Base-by-base conservation (phyloP, 176 grass and related monocot species). In the Oryza meyeriana region DNA sequence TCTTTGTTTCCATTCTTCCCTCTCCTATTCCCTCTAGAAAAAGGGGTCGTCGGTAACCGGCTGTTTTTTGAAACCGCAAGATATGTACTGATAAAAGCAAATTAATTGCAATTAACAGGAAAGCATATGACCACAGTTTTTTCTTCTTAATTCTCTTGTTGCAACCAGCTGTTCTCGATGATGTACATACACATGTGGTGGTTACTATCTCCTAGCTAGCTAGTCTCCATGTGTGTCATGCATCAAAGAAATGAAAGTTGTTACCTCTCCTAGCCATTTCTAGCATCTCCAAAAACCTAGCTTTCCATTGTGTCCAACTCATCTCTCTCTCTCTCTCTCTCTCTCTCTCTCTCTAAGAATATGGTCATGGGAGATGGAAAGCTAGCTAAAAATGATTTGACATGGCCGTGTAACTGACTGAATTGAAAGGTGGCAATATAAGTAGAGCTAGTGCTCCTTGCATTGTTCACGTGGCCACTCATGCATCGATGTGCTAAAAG, bases 201-300 rank as follows among this genome's bases (percentile, higher is more conserved):
- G 64, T 55, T 55, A 57, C 69, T 25, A 66, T 24, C 25, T 32
- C 28, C 36, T 38, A 38, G 16, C 30, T 64, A 31, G 38, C 52
- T 35, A 13, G 81, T 62, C 18, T 29, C 6, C 10, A 22, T 59
- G 32, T 70, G 50, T 9, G 25, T 30, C 35, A 69, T 84, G 73
- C 72, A 68, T 6, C 33, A 41, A 11, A 76, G 72, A 84, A 61
- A 58, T 10, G 38, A 31, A 75, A 69, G 10, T 50, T 84, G 65
- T 27, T 30, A 59, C 55, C 55, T 28, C 29, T 28, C 58, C 33
- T 44, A 12, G 18, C 0, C 47, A 59, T 65, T 57, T 55, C n/a
- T 18, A 64, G 77, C 77, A 36, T 77, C 11, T 63, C 66, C 41
- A n/a, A 71, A 71, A 65, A 35, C 72, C 82, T 78, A 72, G 78